Base-by-base conservation (phyloP, 768 basidiomycete genomes). In the Agaricus subrufescens region DNA sequence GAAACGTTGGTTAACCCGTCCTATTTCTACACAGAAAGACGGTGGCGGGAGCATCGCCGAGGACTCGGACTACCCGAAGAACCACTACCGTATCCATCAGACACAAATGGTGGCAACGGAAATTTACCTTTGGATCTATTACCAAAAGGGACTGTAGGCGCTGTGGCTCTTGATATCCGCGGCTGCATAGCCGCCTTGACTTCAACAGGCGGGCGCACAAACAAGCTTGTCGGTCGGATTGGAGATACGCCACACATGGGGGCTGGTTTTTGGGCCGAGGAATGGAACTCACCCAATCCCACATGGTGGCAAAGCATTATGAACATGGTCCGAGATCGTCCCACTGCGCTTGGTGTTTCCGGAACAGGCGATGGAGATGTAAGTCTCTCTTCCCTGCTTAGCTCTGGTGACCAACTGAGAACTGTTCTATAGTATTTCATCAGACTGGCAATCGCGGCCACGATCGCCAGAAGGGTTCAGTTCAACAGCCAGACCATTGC, bases 331-430 rank as follows among this genome's bases (percentile, higher is more conserved):
- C 61, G 15, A 38, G 7, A 31, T n/a, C 40, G 49, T 31, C 48
- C 55, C 65, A 9, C 66, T 63, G 87, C 83, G 7, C 72, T 93
- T 25, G 89, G 90, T 3, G 71, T 93, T n/a, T 89, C 87, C 30
- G 89, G 91, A 0, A 93, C 91, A 11, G 91, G 91, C 6, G 85
- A 92, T 61, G 91, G 91, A 59, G 91, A 93, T 69, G 89, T 91
- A 65, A 57, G 83, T 38, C 46, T 42, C 30, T 45, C 30, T 19
- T 8, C 48, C 34, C 38, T 51, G 45, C 27, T 43, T 53, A 44
- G 46, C 52, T 11, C 11, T 11, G 30, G n/a, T 42, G 49, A 46
- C 61, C 27, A 49, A 30, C 19, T 47, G 25, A 58, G 14, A 14
- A 9, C 12, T 46, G 6, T 46, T 19, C 14, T 42, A 40, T 57